Conservation (phyloP, 805 yeast species). For the Yarrowia porcina region DNA sequence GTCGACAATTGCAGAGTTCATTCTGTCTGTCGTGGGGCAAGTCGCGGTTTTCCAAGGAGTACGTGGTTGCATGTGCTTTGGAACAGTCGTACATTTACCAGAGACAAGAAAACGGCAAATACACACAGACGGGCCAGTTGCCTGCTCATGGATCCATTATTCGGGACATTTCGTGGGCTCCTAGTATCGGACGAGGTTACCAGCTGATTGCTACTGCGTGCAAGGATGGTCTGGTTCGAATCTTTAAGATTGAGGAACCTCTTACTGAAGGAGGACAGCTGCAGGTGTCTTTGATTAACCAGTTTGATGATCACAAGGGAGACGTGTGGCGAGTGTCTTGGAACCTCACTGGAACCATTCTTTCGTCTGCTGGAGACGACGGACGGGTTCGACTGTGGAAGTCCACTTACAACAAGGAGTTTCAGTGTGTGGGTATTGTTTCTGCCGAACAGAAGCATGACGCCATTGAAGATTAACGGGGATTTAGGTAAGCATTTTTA, state of each 20-base stretch:
- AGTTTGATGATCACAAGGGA: slow-evolving; percentile 71
- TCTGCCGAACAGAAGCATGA: slow-evolving; percentile 47
- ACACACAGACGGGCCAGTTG: slow-evolving; percentile 50
- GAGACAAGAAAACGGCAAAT: slow-evolving; percentile 48
- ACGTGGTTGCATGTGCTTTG: slow-evolving; percentile 75
- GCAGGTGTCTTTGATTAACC: slow-evolving; percentile 59
- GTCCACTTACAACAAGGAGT: slow-evolving; percentile 76
- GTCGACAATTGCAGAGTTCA: slow-evolving; percentile 76
- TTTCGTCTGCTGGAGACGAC: slow-evolving; percentile 94
- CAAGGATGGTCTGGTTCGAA: slow-evolving; percentile 87
- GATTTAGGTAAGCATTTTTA: slow-evolving; percentile 1
- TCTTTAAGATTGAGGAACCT: slow-evolving; percentile 56
- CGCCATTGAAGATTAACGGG: slow-evolving; percentile 8
- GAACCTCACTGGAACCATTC: slow-evolving; percentile 78
- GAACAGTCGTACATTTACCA: slow-evolving; percentile 83
- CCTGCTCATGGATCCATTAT: slow-evolving; percentile 86
- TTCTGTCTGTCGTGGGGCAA: slow-evolving; percentile 91
- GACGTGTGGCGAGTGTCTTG: slow-evolving; percentile 97
- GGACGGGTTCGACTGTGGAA: slow-evolving; percentile 92
- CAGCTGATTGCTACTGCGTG: slow-evolving; percentile 93
- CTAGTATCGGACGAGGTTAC: slow-evolving; percentile 85
- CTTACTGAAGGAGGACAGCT: slow-evolving; percentile 31
- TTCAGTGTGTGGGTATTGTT: slow-evolving; percentile 86
- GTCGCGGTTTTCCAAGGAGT: slow-evolving; percentile 75
- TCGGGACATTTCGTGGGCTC: slow-evolving; percentile 93